phyloP scores from a whole-genome alignment of 768 basidiomycete genomes.

The Amanita pseudoporphyria region DNA sequence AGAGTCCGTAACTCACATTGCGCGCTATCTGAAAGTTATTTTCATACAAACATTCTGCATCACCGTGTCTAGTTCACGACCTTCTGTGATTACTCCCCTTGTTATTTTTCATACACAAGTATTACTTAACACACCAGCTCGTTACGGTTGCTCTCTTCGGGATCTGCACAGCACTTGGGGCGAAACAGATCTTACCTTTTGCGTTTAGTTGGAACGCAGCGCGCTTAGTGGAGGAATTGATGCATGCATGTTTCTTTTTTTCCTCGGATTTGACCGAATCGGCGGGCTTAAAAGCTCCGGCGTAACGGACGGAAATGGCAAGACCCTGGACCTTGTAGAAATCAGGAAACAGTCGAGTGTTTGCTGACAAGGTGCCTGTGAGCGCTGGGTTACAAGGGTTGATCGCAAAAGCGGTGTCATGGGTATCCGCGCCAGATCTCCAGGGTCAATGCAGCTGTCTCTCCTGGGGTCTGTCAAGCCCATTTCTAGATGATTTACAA shows the following conservation, averaged over 20 bases:
- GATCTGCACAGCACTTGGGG: not conserved
- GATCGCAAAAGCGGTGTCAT: slow-evolving; percentile 31
- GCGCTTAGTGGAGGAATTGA: slow-evolving; percentile 3
- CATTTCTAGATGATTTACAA: slow-evolving; percentile 22
- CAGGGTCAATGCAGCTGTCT: slow-evolving; percentile 27
- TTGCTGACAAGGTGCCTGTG: slow-evolving; percentile 33
- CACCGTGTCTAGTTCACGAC: not conserved
- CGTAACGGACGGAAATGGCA: slow-evolving; percentile 29
- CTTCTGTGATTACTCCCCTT: not conserved
- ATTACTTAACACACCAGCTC: not conserved
- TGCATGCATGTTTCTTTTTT: slow-evolving; percentile 21
- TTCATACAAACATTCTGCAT: slow-evolving; percentile 4
- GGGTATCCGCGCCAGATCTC: slow-evolving; percentile 35
- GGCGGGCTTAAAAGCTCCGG: slow-evolving; percentile 41
- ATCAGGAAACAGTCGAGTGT: slow-evolving; percentile 38
- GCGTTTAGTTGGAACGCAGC: slow-evolving; percentile 1
- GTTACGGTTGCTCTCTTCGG: not conserved
- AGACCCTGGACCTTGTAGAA: slow-evolving; percentile 27
- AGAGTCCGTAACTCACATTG: slow-evolving; percentile 18
- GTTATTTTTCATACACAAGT: not conserved
- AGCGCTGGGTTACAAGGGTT: slow-evolving; percentile 32
- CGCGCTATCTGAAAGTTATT: slow-evolving; percentile 21
- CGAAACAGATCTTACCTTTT: not conserved
- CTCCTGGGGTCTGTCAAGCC: slow-evolving; percentile 37
- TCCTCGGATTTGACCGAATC: slow-evolving; percentile 40